Conservation (phyloP, 345 rosid genomes). For the Linum trigynum region DNA sequence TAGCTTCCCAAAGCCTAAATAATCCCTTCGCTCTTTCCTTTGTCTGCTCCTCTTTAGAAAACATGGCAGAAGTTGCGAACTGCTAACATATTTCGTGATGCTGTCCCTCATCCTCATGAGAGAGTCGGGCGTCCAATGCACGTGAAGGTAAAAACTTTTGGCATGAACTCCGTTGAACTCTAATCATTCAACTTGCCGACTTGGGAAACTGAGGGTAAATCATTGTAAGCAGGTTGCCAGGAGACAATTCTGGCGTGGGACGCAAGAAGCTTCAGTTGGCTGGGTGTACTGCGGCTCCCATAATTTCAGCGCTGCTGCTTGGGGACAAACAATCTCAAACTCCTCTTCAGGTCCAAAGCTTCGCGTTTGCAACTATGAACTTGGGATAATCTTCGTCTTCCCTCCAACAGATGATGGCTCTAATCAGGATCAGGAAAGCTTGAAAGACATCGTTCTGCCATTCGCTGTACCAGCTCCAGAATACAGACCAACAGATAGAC, state of each 20-base stretch:
- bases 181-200: not conserved
- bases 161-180: not conserved
- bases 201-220: constrained; percentile 7
- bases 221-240: constrained; percentile 50
- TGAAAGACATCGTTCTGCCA: constrained; percentile 64
- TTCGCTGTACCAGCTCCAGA: constrained; percentile 73
- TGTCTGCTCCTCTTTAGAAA: constrained; percentile 40
- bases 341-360: constrained; percentile 28
- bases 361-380: constrained; percentile 78
- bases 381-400: constrained; percentile 69
- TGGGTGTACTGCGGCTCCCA: constrained; percentile 95
- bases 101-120: constrained; percentile 64
- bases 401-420: constrained; percentile 40
- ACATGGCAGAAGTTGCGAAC: constrained; percentile 73
- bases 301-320: constrained; percentile 88
- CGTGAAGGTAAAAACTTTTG: constrained; percentile 41
- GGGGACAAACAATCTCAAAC: constrained; percentile 61
- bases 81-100: constrained; percentile 52
- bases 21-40: not conserved
- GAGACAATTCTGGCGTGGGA: constrained; percentile 51
- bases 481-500: constrained; percentile 51
- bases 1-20: not conserved
- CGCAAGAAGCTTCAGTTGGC: constrained; percentile 47
- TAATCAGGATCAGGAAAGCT: constrained; percentile 15
- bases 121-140: constrained; percentile 79